Conservation (phyloP, 805 yeast species). For the Candida dajiaensis region DNA sequence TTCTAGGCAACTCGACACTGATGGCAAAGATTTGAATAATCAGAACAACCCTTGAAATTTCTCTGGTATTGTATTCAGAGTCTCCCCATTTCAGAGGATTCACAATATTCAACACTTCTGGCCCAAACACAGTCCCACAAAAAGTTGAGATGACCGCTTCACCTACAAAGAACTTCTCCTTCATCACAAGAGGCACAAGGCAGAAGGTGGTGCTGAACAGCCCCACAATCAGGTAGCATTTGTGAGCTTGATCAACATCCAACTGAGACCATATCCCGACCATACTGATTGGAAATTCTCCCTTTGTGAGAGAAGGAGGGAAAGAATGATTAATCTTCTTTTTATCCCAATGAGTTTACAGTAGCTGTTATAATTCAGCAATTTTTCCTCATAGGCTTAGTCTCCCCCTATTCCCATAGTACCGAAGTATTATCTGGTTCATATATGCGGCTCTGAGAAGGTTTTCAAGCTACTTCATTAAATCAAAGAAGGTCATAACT, state of each 20-base stretch:
- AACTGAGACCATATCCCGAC: not conserved
- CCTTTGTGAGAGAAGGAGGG: no score
- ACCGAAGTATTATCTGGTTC: no score
- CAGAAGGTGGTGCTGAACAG: slow-evolving; percentile 79
- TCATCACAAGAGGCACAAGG: slow-evolving; percentile 70
- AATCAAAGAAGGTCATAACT: no score
- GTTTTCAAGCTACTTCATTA: no score
- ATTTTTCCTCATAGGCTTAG: no score
- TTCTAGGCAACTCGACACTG: slow-evolving; percentile 88
- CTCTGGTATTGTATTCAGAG: slow-evolving; percentile 72
- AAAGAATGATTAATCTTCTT: no score
- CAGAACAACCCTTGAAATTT: slow-evolving; percentile 72
- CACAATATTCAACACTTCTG: slow-evolving; percentile 78
- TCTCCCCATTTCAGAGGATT: slow-evolving; percentile 81
- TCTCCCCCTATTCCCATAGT: no score
- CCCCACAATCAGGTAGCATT: slow-evolving; percentile 83
- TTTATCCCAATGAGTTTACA: no score
- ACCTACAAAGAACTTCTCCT: slow-evolving; percentile 81
- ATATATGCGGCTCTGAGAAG: no score
- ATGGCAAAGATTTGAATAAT: slow-evolving; percentile 88
- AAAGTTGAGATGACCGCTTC: slow-evolving; percentile 86
- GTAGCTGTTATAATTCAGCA: no score
- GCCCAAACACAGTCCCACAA: slow-evolving; percentile 82
- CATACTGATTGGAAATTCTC: not conserved
- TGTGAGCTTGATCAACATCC: slow-evolving; percentile 56